Conservation (phyloP, 176 grass and related monocot species). For the Metroxylon sagu region DNA sequence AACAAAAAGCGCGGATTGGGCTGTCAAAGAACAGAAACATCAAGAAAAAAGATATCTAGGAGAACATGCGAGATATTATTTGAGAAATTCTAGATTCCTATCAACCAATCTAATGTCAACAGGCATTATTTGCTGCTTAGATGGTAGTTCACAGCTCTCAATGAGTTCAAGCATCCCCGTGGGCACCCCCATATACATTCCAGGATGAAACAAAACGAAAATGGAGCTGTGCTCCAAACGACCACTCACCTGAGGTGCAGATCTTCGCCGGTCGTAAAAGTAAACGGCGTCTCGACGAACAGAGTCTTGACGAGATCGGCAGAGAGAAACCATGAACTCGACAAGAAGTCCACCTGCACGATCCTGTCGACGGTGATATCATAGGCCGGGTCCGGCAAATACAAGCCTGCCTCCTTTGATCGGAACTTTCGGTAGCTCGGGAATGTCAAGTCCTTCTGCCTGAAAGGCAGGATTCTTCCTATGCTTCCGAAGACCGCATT, state of each 20-base stretch:
- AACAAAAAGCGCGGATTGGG: too few relatives aligned
- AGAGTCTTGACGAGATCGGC: conserved; percentile 71
- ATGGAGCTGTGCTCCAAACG: background rate
- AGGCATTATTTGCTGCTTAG: too few relatives aligned
- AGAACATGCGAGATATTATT: too few relatives aligned
- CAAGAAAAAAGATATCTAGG: too few relatives aligned
- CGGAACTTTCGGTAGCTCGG: conserved; percentile 89
- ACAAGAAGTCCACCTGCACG: conserved; percentile 90
- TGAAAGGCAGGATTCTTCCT: conserved; percentile 78
- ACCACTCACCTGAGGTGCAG: conserved; percentile 61
- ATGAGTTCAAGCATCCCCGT: too few relatives aligned
- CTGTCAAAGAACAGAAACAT: too few relatives aligned
- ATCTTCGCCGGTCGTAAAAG: conserved; percentile 94
- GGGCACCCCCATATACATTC: background rate
- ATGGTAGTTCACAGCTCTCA: too few relatives aligned
- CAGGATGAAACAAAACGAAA: background rate
- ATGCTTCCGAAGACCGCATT: conserved; percentile 83
- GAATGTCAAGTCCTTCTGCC: conserved; percentile 80
- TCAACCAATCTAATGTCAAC: too few relatives aligned
- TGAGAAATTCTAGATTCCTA: too few relatives aligned
- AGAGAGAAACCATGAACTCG: conserved; percentile 88
- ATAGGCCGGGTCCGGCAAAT: conserved; percentile 89
- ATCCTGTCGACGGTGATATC: conserved; percentile 71
- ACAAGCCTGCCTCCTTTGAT: conserved; percentile 74
- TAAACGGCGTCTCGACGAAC: conserved; percentile 88